phyloP scores from a whole-genome alignment of 805 yeast genomes.

The Monosporozyma servazzii region DNA sequence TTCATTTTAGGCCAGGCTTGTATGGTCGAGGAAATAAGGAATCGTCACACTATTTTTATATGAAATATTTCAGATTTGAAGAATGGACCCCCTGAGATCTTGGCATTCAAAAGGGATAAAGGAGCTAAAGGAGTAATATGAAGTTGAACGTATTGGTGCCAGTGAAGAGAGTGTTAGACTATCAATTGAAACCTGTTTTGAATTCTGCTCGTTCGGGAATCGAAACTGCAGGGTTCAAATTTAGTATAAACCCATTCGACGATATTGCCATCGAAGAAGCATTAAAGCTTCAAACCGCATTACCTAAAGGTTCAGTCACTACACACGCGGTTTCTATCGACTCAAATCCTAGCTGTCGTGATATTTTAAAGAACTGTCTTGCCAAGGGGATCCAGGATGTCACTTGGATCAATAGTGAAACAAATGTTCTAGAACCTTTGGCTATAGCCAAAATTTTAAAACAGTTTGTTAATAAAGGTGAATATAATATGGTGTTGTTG shows the following conservation, averaged over 20 bases:
- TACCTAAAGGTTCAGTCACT: slow-evolving; percentile 55
- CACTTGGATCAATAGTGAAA: slow-evolving; percentile 67
- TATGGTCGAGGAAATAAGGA: background rate
- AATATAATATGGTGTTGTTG: slow-evolving; percentile 70
- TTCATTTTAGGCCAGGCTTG: background rate
- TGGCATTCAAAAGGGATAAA: background rate
- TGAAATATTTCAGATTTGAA: background rate
- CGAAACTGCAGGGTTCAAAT: slow-evolving; percentile 83
- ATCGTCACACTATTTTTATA: background rate
- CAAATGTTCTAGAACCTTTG: slow-evolving; percentile 66
- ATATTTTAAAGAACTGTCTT: slow-evolving; percentile 75
- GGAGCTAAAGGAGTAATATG: background rate
- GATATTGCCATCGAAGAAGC: slow-evolving; percentile 98
- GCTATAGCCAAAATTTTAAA: slow-evolving; percentile 79
- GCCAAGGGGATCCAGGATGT: slow-evolving; percentile 93
- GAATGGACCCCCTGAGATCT: background rate
- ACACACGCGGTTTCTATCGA: slow-evolving; percentile 80
- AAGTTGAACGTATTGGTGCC: slow-evolving; percentile 62
- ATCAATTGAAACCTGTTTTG: slow-evolving; percentile 86
- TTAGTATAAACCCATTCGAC: slow-evolving; percentile 91
- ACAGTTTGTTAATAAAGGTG: slow-evolving; percentile 58
- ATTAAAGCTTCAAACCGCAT: slow-evolving; percentile 55
- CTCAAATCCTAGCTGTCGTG: slow-evolving; percentile 75
- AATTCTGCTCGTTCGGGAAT: slow-evolving; percentile 72
- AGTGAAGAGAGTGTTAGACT: slow-evolving; percentile 89